phyloP scores from a whole-genome alignment of 2,329 filamentous ascomycete genomes.

The Aureobasidium subglaciale region DNA sequence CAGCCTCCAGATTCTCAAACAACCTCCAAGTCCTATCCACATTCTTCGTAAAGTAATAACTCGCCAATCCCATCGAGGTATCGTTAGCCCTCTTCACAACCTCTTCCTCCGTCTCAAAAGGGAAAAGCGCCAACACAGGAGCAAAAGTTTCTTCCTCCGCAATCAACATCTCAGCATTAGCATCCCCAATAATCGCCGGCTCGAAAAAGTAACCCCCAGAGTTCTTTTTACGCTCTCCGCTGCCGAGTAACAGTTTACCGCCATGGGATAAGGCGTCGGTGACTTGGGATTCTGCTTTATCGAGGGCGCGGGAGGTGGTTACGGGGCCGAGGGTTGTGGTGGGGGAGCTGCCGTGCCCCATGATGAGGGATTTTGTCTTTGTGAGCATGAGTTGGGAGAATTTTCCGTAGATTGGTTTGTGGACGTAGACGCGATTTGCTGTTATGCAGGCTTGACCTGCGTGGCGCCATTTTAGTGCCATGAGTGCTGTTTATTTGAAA shows the following conservation, averaged over 20 bases:
- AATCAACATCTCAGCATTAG: conserved; percentile 52
- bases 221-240: conserved; percentile 38
- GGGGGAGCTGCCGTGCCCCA: conserved; percentile 55
- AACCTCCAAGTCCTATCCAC: conserved; percentile 59
- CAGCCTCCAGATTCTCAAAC: conserved; percentile 60
- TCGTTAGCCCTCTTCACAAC: conserved; percentile 54
- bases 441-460: conserved; percentile 60
- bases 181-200: conserved; percentile 57
- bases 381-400: conserved; percentile 52
- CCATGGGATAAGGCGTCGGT: conserved; percentile 58
- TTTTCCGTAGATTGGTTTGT: conserved; percentile 54
- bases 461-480: conserved; percentile 50
- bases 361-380: conserved; percentile 46
- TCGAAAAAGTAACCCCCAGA: conserved; percentile 60
- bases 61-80: conserved; percentile 57
- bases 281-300: conserved; percentile 54
- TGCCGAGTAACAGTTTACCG: conserved; percentile 55
- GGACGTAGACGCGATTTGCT: conserved; percentile 59
- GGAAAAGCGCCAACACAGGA: conserved; percentile 56
- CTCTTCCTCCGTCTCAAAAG: conserved; percentile 60
- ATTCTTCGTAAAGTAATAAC: conserved; percentile 63
- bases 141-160: conserved; percentile 58
- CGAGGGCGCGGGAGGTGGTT: conserved; percentile 48
- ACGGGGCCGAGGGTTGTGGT: conserved; percentile 54
- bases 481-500: conserved; percentile 28